Percentiles rank a stretch among this genome's conserved stretches.
Evolutionary conservation across 139 green algal genomes (phyloP).

Genomic region (Picochlorum costavermella): DNA sequence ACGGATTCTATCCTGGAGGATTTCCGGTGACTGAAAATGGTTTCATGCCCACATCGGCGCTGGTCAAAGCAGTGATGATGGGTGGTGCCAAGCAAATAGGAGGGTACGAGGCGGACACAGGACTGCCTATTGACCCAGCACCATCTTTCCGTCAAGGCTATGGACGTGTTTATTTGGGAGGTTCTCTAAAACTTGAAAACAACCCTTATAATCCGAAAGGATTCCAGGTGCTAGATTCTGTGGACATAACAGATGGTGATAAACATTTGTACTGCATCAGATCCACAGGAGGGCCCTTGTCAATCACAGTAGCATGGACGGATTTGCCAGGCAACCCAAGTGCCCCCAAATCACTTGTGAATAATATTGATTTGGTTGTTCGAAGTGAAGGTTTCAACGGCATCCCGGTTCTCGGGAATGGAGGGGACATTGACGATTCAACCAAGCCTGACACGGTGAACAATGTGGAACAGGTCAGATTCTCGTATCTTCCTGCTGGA

Average conservation of each 20-base stretch:
- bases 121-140: constrained; percentile 56
- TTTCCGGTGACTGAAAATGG: constrained; percentile 16
- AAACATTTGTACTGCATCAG: constrained; percentile 58
- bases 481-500: constrained; percentile 42
- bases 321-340: constrained; percentile 21
- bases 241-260: constrained; percentile 7
- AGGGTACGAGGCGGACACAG: constrained; percentile 35
- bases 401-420: constrained; percentile 53
- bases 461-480: constrained; percentile 65
- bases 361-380: constrained; percentile 78
- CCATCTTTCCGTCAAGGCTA: constrained; percentile 65
- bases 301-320: constrained; percentile 60
- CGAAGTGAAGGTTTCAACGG: constrained; percentile 47
- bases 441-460: constrained; percentile 54
- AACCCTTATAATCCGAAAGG: neutral
- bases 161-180: constrained; percentile 52
- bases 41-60: constrained; percentile 55
- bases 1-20: constrained; percentile 41
- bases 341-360: constrained; percentile 52
- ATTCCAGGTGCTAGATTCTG: constrained; percentile 23
- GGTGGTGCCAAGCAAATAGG: constrained; percentile 28
- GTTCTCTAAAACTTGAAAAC: constrained; percentile 16
- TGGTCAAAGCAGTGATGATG: constrained; percentile 80
- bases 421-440: constrained; percentile 14
- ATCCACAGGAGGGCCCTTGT: constrained; percentile 45